Percentiles rank a stretch among this genome's conserved stretches.
phyloP scores from a whole-genome alignment of 495 filamentous ascomycete species.

The Tuber microsphaerosporum region DNA sequence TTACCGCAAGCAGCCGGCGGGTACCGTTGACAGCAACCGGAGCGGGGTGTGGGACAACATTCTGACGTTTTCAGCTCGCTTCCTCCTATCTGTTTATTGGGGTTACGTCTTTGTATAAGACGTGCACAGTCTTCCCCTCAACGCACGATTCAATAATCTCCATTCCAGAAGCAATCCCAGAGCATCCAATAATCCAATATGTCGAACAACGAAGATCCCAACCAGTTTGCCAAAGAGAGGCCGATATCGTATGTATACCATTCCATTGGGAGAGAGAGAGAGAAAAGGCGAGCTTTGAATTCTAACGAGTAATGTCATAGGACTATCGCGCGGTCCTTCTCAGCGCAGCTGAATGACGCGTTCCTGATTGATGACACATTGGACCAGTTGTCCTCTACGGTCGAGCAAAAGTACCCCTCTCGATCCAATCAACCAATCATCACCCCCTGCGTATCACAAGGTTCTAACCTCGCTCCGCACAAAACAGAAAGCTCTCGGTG shows the following conservation, averaged over 20 bases:
- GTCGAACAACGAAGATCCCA: slow-evolving; percentile 27
- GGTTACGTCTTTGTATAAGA: slow-evolving; percentile 2
- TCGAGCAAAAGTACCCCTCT: slow-evolving; percentile 72
- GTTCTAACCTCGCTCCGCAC: slow-evolving; percentile 22
- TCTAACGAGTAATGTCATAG: slow-evolving; percentile 46
- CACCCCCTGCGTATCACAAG: slow-evolving; percentile 18
- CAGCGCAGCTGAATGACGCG: slow-evolving; percentile 74
- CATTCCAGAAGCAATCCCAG: not conserved
- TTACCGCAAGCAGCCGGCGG: not conserved
- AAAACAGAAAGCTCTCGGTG: slow-evolving; percentile 61
- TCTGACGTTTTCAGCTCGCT: slow-evolving; percentile 5
- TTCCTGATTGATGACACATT: slow-evolving; percentile 78
- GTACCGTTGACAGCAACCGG: not conserved
- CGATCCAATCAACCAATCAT: slow-evolving; percentile 7
- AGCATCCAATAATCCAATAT: slow-evolving; percentile 15
- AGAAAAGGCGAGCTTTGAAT: not conserved
- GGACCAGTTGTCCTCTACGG: slow-evolving; percentile 64
- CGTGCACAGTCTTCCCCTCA: not conserved
- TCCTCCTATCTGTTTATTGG: not conserved
- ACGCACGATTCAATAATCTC: not conserved
- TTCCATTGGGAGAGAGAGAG: not conserved
- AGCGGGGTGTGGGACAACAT: slow-evolving; percentile 1
- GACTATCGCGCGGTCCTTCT: slow-evolving; percentile 81
- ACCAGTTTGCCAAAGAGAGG: slow-evolving; percentile 24
- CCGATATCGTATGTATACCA: slow-evolving; percentile 28